Percentiles rank a stretch among this genome's conserved stretches.
These are phyloP conservation scores for Euphorbia lathyris DNA, from an alignment of 345 rosid genomes.

Conservation along the genomic window DNA sequence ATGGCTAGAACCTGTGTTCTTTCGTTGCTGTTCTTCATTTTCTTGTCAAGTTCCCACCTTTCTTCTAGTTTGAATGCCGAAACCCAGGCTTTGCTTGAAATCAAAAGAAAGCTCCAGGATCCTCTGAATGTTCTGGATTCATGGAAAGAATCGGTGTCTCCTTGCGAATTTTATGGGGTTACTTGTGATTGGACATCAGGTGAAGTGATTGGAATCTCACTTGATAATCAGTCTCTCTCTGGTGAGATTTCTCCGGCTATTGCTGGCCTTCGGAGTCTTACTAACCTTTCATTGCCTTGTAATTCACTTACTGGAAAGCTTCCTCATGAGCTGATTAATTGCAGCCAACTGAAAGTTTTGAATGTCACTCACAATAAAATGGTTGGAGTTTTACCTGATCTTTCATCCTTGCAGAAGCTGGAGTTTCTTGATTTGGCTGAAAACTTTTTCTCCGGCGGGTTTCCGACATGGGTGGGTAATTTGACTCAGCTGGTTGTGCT, in stretches of 20 bases:
- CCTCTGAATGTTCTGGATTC: slow-evolving; percentile 51
- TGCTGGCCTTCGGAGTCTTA: slow-evolving; percentile 43
- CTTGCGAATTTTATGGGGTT: slow-evolving; percentile 62
- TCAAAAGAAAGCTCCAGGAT: slow-evolving; percentile 60
- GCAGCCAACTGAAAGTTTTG: slow-evolving; percentile 49
- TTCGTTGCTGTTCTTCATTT: slow-evolving; percentile 17
- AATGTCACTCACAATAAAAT: slow-evolving; percentile 54
- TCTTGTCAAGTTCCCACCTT: slow-evolving; percentile 36
- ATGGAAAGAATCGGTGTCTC: slow-evolving; percentile 60
- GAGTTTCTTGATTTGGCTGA: slow-evolving; percentile 48
- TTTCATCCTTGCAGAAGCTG: slow-evolving; percentile 47
- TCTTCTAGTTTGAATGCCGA: slow-evolving; percentile 36
- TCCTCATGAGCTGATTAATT: slow-evolving; percentile 46
- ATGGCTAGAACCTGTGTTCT: slow-evolving; percentile 15
- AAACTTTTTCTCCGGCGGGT: slow-evolving; percentile 53
- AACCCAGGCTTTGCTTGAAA: slow-evolving; percentile 56
- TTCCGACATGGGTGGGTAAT: slow-evolving; percentile 68
- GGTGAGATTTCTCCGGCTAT: slow-evolving; percentile 68
- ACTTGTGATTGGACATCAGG: slow-evolving; percentile 48
- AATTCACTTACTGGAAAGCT: slow-evolving; percentile 53
- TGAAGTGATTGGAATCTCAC: slow-evolving; percentile 45
- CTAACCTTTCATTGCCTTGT: slow-evolving; percentile 41
- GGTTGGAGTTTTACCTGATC: slow-evolving; percentile 58
- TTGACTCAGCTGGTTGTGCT: slow-evolving; percentile 45
- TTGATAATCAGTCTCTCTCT: slow-evolving; percentile 47